phyloP scores from a whole-genome alignment of 768 basidiomycete species.

The Lactarius psammicola region DNA sequence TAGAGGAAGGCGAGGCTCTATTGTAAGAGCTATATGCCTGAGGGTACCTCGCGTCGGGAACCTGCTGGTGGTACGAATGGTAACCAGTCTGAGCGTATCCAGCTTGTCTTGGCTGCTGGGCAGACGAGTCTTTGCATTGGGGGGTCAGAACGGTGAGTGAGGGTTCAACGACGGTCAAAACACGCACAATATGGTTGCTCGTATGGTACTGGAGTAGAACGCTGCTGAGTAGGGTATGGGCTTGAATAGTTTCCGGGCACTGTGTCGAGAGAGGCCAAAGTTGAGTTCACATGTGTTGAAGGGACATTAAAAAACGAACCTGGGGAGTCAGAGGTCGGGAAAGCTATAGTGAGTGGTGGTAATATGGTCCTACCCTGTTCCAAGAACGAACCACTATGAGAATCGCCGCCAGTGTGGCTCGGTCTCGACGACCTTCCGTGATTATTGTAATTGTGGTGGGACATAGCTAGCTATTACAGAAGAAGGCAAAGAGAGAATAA shows the following conservation, averaged over 20 bases:
- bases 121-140: conserved; percentile 12
- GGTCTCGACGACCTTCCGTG: conserved; percentile 20
- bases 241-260: conserved; percentile 18
- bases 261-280: conserved; percentile 13
- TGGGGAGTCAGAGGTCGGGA: conserved; percentile 27
- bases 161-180: conserved; percentile 5
- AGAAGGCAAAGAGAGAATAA: conserved; percentile 27
- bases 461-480: conserved; percentile 30
- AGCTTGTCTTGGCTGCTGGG: conserved; percentile 12
- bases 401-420: conserved; percentile 19
- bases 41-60: conserved; percentile 14
- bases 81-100: conserved; percentile 12
- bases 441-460: conserved; percentile 26
- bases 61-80: conserved; percentile 10
- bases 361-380: conserved; percentile 30
- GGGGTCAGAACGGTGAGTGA: conserved; percentile 1
- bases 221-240: conserved; percentile 18
- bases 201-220: conserved; percentile 19
- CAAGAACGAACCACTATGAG: conserved; percentile 27
- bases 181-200: conserved; percentile 19
- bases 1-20: conserved; percentile 19
- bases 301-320: conserved; percentile 26
- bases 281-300: conserved; percentile 25
- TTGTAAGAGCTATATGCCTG: conserved; percentile 10
- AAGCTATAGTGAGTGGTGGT: conserved; percentile 28